Evolutionary conservation across 2,329 filamentous ascomycete genomes (phyloP).

Genomic region (Trichoderma sp.): DNA sequence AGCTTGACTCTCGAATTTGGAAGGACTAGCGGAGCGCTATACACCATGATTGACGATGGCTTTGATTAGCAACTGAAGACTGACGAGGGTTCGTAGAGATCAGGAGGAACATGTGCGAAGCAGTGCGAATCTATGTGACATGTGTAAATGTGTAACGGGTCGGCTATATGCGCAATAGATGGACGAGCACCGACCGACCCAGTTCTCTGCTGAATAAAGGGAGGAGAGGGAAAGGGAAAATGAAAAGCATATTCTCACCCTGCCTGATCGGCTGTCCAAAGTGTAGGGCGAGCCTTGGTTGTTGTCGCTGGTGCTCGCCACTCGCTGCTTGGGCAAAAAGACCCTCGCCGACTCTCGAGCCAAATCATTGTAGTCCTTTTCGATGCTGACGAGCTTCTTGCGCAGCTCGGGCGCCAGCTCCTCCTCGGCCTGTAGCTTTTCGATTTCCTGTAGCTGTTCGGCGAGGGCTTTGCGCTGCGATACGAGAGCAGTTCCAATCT

Average conservation of each 20-base stretch:
- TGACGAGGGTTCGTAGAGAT: background rate
- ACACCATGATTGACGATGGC: background rate
- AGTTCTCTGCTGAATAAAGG: background rate
- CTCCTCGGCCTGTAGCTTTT: conserved; percentile 70
- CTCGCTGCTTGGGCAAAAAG: conserved; percentile 80
- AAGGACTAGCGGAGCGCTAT: conserved; percentile 68
- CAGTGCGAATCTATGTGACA: background rate
- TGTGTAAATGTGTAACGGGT: background rate
- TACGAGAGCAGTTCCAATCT: conserved; percentile 81
- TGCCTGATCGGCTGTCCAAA: conserved; percentile 51
- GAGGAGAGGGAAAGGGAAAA: background rate
- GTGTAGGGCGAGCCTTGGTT: conserved; percentile 51
- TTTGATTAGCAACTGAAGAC: background rate
- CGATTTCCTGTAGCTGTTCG: conserved; percentile 80
- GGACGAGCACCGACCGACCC: background rate
- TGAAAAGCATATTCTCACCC: conserved; percentile 43
- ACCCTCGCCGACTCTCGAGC: conserved; percentile 85
- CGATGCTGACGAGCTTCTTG: conserved; percentile 78
- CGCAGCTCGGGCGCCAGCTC: conserved; percentile 82
- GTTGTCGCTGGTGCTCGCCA: conserved; percentile 69
- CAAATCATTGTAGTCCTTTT: conserved; percentile 93
- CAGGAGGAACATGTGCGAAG: background rate
- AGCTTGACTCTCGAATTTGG: conserved; percentile 80
- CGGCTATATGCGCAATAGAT: background rate
- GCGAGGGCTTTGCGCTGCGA: conserved; percentile 82